These are phyloP conservation scores for Lepidopterella palustris DNA, from an alignment of 495 filamentous ascomycete genomes.

Conservation along the genomic window DNA sequence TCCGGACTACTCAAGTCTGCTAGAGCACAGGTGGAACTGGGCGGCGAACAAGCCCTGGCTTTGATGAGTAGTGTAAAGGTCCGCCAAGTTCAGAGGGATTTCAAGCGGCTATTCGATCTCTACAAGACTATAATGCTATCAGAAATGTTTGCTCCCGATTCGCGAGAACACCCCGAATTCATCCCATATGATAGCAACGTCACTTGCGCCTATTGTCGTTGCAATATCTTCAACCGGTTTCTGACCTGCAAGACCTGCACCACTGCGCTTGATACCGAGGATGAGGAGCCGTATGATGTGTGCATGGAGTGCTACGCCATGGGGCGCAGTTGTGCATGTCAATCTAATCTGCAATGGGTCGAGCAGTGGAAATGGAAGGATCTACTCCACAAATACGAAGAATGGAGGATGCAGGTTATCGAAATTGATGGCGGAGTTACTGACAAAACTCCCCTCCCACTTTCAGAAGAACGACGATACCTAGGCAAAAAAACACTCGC, in stretches of 20 bases:
- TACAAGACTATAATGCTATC: slow-evolving; percentile 73
- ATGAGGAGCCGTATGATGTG: slow-evolving; percentile 66
- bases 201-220: slow-evolving; percentile 90
- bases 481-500: slow-evolving; percentile 69
- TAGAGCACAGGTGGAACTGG: slow-evolving; percentile 43
- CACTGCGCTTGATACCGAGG: slow-evolving; percentile 39
- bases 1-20: slow-evolving; percentile 51
- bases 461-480: slow-evolving; percentile 57
- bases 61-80: slow-evolving; percentile 23
- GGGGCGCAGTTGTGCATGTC: slow-evolving; percentile 83
- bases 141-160: slow-evolving; percentile 68
- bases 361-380: slow-evolving; percentile 86
- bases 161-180: slow-evolving; percentile 60
- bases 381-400: slow-evolving; percentile 69
- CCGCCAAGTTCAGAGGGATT: slow-evolving; percentile 66
- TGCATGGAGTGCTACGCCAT: slow-evolving; percentile 97
- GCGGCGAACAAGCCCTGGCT: slow-evolving; percentile 33
- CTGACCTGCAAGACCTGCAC: slow-evolving; percentile 80
- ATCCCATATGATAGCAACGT: slow-evolving; percentile 78
- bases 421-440: slow-evolving; percentile 55
- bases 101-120: slow-evolving; percentile 66
- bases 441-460: slow-evolving; percentile 53
- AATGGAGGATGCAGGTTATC: slow-evolving; percentile 71
- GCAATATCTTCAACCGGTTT: slow-evolving; percentile 96
- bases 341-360: slow-evolving; percentile 79